A percentile compares a stretch with the other conserved stretches of the same genome.
Conservation (phyloP, 768 basidiomycete species). For the Mycena rebaudengoi region DNA sequence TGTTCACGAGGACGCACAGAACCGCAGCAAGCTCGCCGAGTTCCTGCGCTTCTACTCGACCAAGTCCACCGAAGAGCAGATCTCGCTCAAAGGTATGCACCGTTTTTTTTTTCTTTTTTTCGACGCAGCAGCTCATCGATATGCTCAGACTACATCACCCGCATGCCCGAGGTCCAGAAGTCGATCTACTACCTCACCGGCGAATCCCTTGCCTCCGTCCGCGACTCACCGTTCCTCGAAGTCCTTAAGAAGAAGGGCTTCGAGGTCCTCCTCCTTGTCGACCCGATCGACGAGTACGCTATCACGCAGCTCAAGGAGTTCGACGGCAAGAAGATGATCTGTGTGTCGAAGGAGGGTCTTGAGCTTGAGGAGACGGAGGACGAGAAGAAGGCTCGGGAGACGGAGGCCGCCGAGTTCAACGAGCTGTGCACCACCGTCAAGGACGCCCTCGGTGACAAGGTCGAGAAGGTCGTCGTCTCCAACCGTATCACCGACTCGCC, state of each 20-base stretch:
- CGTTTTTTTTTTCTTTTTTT: background rate
- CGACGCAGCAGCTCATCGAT: background rate
- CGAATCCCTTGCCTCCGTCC: conserved; percentile 90
- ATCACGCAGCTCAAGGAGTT: conserved; percentile 99
- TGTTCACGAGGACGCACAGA: conserved; percentile 98
- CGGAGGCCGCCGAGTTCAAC: conserved; percentile 81
- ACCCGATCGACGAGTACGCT: conserved; percentile 99
- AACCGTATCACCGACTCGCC: conserved; percentile 98
- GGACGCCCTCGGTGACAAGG: conserved; percentile 98
- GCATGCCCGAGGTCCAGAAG: conserved; percentile 99
- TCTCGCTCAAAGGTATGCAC: conserved; percentile 86
- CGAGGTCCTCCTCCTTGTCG: conserved; percentile 95
- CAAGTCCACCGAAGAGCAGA: conserved; percentile 89
- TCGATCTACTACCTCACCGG: conserved; percentile 99
- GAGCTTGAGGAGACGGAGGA: conserved; percentile 99
- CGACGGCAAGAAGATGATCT: conserved; percentile 96
- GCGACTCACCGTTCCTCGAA: conserved; percentile 98
- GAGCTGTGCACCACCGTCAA: conserved; percentile 95
- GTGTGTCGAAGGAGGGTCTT: conserved; percentile 98
- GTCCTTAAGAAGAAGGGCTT: conserved; percentile 99
- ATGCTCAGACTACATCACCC: conserved; percentile 92
- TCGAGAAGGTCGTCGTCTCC: conserved; percentile 98
- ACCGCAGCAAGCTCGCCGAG: conserved; percentile 99
- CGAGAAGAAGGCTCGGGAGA: conserved; percentile 92
- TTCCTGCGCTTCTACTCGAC: conserved; percentile 99